Base-by-base conservation (phyloP, 805 yeast genomes). In the Spathaspora sp. region DNA sequence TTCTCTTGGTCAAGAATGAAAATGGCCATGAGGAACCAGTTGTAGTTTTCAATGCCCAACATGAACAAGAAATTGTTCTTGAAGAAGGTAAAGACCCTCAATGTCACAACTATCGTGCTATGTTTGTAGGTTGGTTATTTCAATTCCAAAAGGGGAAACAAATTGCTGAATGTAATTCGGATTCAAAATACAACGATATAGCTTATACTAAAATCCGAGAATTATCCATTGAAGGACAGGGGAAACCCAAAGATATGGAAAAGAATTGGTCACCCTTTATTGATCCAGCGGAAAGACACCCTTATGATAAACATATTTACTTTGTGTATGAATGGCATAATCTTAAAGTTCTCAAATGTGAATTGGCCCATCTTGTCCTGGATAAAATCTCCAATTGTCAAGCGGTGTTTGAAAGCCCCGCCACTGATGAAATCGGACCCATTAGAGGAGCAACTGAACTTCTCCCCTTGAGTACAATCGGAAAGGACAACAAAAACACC, bases 261-360 rank as follows among this genome's bases (percentile, higher is more conserved):
- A 73, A 73, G 53, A 73, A 73, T 56, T 73, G 78, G 78, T 67
- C 75, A 11, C 78, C 78, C 0, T 55, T 73, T 52, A 50, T 70
- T 5, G 68, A 68, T 49, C 55, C 54, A 31, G 28, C 29, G 1
- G 65, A 61, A 26, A 58, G 71, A 47, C 53, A 51, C 16, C 48
- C 54, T 28, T 67, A 62, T 51, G 75, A 71, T 56, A 57, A 60
- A 26, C 50, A 60, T 40, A 51, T 73, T 32, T 61, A 64, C 50
- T 59, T 70, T n/a, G 64, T 72, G 5, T 69, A 68, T 54, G 56
- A 72, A 39, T 71, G 75, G 74, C 51, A 62, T 6, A 54, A 60
- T 20, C 55, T 70, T 42, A 62, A 59, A 45, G 49, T 70, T 9
- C 52, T 68, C 44, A 63, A 60, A 52, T 70, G 75, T 50, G 52